These are phyloP conservation scores for Neobulgaria alba DNA, from an alignment of 2,329 filamentous ascomycete genomes.

Conservation along the genomic window DNA sequence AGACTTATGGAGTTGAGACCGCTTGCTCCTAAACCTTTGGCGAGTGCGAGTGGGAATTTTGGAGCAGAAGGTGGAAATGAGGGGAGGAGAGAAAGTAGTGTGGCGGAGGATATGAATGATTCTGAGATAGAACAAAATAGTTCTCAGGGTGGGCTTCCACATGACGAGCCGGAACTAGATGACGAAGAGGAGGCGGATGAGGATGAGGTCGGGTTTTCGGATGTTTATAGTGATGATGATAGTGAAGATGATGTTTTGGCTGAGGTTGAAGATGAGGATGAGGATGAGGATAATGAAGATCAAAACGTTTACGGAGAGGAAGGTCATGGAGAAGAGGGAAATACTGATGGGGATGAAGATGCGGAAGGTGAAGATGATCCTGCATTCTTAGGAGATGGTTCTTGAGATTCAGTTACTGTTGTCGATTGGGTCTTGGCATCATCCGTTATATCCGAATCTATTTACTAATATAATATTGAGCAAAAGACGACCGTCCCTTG, in stretches of 20 bases:
- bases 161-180: neutral
- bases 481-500: no score
- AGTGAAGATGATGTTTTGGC: conserved; percentile 1
- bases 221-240: conserved; percentile 1
- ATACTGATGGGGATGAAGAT: neutral
- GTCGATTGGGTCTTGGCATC: no score
- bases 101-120: neutral
- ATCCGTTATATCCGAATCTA: no score
- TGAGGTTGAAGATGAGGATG: neutral
- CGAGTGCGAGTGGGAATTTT: no score
- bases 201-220: neutral
- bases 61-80: no score
- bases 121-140: neutral
- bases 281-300: conserved; percentile 2
- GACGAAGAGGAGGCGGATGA: neutral
- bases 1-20: no score
- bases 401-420: no score
- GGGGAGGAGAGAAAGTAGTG: neutral
- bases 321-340: neutral
- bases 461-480: no score
- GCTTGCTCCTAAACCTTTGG: no score
- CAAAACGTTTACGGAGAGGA: neutral
- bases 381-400: no score
- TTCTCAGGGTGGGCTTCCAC: no score
- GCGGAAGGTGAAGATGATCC: neutral